Conservation (phyloP, 192 early-diverging fungal genomes). For the Gryganskiella cystojenkinii region DNA sequence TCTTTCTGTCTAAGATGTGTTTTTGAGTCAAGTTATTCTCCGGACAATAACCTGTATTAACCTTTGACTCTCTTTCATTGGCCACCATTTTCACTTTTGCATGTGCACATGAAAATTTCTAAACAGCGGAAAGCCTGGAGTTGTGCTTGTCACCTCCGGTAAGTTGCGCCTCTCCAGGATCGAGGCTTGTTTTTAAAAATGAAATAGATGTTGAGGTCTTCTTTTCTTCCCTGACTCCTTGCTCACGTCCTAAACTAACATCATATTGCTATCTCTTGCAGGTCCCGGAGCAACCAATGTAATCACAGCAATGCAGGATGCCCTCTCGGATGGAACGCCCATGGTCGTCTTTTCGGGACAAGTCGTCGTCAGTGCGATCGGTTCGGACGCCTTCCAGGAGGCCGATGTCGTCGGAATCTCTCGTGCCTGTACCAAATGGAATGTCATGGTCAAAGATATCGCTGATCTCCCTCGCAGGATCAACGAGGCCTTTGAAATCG, state of each 20-base stretch:
- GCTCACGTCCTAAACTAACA: slow-evolving; percentile 49
- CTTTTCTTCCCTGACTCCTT: background rate
- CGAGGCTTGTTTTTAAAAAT: too few species aligned
- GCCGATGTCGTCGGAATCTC: slow-evolving; percentile 97
- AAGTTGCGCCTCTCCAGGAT: too few species aligned
- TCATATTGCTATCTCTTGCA: slow-evolving; percentile 76
- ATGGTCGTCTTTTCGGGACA: slow-evolving; percentile 97
- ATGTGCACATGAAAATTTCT: background rate
- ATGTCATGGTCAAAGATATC: slow-evolving; percentile 98
- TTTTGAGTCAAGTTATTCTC: background rate
- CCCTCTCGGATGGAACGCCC: slow-evolving; percentile 92
- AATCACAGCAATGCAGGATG: slow-evolving; percentile 98
- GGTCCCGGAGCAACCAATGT: slow-evolving; percentile 99
- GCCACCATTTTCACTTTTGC: background rate
- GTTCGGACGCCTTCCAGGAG: slow-evolving; percentile 98
- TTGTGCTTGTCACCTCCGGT: slow-evolving; percentile 59
- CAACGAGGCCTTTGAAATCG: slow-evolving; percentile 98
- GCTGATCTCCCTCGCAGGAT: slow-evolving; percentile 96
- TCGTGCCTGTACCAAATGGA: slow-evolving; percentile 98
- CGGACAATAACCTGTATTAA: background rate
- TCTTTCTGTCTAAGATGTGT: background rate
- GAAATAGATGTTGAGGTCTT: background rate
- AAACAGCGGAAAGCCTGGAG: slow-evolving; percentile 78
- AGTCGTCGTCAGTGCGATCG: slow-evolving; percentile 90
- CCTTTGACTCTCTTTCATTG: background rate